Percentiles rank a stretch among this genome's conserved stretches.
Conservation (phyloP, 768 basidiomycete genomes). For the Mycena alexandri region DNA sequence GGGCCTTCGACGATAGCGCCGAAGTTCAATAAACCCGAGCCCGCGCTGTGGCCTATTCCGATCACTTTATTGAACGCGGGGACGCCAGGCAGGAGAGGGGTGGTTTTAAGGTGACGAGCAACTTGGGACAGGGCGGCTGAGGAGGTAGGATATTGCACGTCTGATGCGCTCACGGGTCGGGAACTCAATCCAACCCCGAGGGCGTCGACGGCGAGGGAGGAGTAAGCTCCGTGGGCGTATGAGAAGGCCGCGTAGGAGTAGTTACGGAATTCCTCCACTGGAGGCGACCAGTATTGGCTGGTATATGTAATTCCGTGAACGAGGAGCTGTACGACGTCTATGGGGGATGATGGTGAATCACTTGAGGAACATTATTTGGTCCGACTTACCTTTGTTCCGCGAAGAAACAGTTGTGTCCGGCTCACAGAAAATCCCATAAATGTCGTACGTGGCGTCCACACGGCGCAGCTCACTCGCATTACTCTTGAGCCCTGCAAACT, state of each 20-base stretch:
- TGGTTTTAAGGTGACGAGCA: conserved; percentile 13
- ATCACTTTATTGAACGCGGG: too few species aligned
- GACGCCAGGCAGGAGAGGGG: conserved; percentile 7
- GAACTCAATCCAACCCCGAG: conserved; percentile 12
- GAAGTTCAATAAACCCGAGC: conserved; percentile 6
- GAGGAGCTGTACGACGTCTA: conserved; percentile 4
- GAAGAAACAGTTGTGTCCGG: neutral
- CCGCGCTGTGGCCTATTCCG: conserved; percentile 11
- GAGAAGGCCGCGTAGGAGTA: conserved; percentile 19
- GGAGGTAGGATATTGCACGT: conserved; percentile 15
- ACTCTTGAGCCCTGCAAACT: conserved; percentile 2
- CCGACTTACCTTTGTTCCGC: neutral
- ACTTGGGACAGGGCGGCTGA: conserved; percentile 4
- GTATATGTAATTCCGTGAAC: conserved; percentile 14
- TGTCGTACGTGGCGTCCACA: neutral
- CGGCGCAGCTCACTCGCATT: neutral
- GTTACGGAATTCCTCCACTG: conserved; percentile 19
- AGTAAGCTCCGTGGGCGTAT: neutral
- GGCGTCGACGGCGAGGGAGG: conserved; percentile 6
- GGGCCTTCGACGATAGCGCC: conserved; percentile 9
- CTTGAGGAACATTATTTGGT: too few species aligned
- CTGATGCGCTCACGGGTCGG: too few species aligned
- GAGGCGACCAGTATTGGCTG: too few species aligned
- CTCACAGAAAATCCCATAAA: too few species aligned
- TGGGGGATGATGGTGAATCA: neutral